Evolutionary conservation across 2,329 filamentous ascomycete species (phyloP).

Genomic region (Hymenoscyphus infarciens): DNA sequence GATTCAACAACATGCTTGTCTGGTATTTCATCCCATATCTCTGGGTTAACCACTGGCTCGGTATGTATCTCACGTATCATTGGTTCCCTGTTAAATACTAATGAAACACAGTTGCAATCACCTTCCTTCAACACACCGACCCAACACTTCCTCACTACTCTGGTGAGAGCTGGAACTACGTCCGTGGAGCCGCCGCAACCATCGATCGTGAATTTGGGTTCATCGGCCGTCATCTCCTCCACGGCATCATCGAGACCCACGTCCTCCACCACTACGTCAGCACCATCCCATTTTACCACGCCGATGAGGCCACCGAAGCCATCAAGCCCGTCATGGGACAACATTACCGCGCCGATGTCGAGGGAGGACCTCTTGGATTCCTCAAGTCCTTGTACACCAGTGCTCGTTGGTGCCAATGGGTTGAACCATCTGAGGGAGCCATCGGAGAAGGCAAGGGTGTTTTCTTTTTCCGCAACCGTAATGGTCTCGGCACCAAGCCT

Average conservation of each 20-base stretch:
- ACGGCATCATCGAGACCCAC: conserved; percentile 97
- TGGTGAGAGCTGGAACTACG: conserved; percentile 82
- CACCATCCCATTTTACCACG: conserved; percentile 94
- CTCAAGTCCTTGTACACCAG: conserved; percentile 76
- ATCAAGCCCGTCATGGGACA: conserved; percentile 93
- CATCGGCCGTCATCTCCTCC: conserved; percentile 83
- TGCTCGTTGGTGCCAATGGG: conserved; percentile 90
- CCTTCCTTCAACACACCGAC: conserved; percentile 95
- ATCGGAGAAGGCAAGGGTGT: conserved; percentile 78
- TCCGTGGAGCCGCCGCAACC: conserved; percentile 88
- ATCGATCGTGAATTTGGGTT: conserved; percentile 98
- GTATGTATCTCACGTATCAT: conserved; percentile 53
- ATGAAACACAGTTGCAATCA: conserved; percentile 73
- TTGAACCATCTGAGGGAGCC: conserved; percentile 83
- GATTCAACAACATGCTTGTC: conserved; percentile 80
- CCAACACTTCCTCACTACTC: conserved; percentile 91
- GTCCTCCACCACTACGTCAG: conserved; percentile 97
- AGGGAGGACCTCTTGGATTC: conserved; percentile 78
- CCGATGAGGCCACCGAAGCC: conserved; percentile 88
- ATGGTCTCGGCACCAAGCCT: conserved; percentile 63
- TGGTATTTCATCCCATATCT: conserved; percentile 96
- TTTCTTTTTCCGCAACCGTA: conserved; percentile 96
- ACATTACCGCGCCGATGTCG: conserved; percentile 84
- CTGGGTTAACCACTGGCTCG: conserved; percentile 99
- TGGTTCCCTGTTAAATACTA: not conserved